phyloP scores from a whole-genome alignment of 495 filamentous ascomycete genomes.

The Penicillium longicatenatum region DNA sequence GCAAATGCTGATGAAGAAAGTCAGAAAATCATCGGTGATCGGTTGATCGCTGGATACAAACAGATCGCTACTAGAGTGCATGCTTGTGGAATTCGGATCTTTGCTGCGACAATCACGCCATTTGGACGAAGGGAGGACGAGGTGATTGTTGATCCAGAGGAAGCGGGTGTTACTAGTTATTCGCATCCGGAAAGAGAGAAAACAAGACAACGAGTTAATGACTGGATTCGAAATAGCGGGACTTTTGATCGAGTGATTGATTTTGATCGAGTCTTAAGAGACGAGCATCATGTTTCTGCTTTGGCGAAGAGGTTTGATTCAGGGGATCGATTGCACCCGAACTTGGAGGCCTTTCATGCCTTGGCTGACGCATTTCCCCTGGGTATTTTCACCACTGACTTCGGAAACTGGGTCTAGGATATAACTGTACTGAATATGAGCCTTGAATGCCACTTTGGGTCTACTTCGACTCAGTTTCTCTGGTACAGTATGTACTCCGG shows the following conservation, averaged over 20 bases:
- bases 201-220: slow-evolving; percentile 61
- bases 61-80: slow-evolving; percentile 61
- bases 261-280: slow-evolving; percentile 59
- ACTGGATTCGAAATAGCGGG: slow-evolving; percentile 60
- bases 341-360: slow-evolving; percentile 61
- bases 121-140: slow-evolving; percentile 42
- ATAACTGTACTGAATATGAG: too few relatives aligned
- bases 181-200: slow-evolving; percentile 55
- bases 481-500: not conserved
- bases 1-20: slow-evolving; percentile 45
- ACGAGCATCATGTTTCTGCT: slow-evolving; percentile 45
- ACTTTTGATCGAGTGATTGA: slow-evolving; percentile 65
- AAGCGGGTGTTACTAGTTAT: slow-evolving; percentile 43
- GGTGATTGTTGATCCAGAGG: slow-evolving; percentile 34
- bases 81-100: slow-evolving; percentile 54
- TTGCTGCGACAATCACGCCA: slow-evolving; percentile 70
- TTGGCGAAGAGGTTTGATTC: slow-evolving; percentile 58
- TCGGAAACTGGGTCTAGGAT: not conserved
- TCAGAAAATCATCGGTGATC: slow-evolving; percentile 52
- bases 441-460: too few relatives aligned
- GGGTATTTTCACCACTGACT: slow-evolving; percentile 44
- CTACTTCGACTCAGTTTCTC: too few relatives aligned
- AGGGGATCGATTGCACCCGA: slow-evolving; percentile 73
- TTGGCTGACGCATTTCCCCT: slow-evolving; percentile 64
- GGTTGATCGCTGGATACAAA: slow-evolving; percentile 57